Conservation (phyloP, 805 yeast species). For the Zygosaccharomyces bisporus region DNA sequence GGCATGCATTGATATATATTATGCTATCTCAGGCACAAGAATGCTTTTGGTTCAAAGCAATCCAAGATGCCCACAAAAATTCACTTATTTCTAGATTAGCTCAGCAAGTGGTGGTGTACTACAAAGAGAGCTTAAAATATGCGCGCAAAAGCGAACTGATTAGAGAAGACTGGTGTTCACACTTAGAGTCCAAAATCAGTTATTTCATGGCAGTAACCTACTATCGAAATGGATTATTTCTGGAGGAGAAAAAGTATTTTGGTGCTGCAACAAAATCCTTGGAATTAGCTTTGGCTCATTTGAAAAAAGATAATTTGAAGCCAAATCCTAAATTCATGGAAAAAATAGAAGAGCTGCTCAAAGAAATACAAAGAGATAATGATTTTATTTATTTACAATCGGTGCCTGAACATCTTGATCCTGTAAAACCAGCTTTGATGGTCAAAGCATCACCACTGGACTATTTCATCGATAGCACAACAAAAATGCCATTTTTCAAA, state of each 20-base stretch:
- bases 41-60: constrained; percentile 73
- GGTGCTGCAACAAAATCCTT: constrained; percentile 66
- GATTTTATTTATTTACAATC: constrained; percentile 70
- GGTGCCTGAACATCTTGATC: constrained; percentile 51
- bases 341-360: constrained; percentile 44
- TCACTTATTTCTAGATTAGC: constrained; percentile 62
- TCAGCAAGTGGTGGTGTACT: constrained; percentile 55
- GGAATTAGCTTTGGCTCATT: constrained; percentile 37
- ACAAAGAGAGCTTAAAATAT: constrained; percentile 43
- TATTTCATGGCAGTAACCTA: constrained; percentile 74
- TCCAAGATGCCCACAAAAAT: constrained; percentile 44
- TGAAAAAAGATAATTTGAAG: constrained; percentile 36
- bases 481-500: constrained; percentile 45
- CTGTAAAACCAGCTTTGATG: constrained; percentile 47
- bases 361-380: constrained; percentile 69
- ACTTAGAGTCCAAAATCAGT: constrained; percentile 50
- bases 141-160: constrained; percentile 48
- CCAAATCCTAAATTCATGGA: constrained; percentile 40
- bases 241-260: constrained; percentile 39
- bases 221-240: constrained; percentile 53
- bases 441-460: constrained; percentile 46
- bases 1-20: constrained; percentile 48
- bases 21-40: constrained; percentile 88
- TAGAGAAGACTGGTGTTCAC: constrained; percentile 63
- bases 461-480: constrained; percentile 33